Evolutionary conservation across 805 yeast species (phyloP).

Genomic region (Candida glaebosa): DNA sequence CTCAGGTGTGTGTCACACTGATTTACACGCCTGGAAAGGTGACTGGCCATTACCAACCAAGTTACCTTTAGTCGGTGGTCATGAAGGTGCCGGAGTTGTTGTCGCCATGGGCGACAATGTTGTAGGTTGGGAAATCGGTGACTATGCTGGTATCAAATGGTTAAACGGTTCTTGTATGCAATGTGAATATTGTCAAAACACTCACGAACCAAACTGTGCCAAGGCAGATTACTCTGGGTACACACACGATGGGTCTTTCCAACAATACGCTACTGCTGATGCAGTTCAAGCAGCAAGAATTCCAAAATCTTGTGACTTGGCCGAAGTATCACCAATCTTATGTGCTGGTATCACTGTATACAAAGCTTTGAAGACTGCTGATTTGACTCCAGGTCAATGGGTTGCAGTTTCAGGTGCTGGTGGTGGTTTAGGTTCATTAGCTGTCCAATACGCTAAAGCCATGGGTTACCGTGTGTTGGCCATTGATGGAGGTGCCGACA

Average conservation of each 20-base stretch:
- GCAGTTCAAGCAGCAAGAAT: conserved; percentile 82
- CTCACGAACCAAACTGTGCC: conserved; percentile 69
- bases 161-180: conserved; percentile 71
- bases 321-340: conserved; percentile 73
- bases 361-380: conserved; percentile 83
- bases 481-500: conserved; percentile 67
- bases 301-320: conserved; percentile 72
- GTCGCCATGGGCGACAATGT: conserved; percentile 74
- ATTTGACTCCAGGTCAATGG: conserved; percentile 67
- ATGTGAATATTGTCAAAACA: conserved; percentile 70
- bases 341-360: conserved; percentile 92
- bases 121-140: conserved; percentile 70
- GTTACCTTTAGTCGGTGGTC: conserved; percentile 81
- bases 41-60: conserved; percentile 83
- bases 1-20: conserved; percentile 94
- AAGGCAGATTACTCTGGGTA: conserved; percentile 68
- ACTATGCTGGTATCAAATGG: conserved; percentile 83
- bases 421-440: conserved; percentile 75
- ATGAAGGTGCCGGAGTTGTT: conserved; percentile 86
- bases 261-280: conserved; percentile 85
- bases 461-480: conserved; percentile 73
- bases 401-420: conserved; percentile 77
- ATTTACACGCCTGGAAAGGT: conserved; percentile 91
- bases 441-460: conserved; percentile 71
- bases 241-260: conserved; percentile 89